Evolutionary conservation across 2,329 filamentous ascomycete genomes (phyloP).

Genomic region (Trichoderma citrinoviride): DNA sequence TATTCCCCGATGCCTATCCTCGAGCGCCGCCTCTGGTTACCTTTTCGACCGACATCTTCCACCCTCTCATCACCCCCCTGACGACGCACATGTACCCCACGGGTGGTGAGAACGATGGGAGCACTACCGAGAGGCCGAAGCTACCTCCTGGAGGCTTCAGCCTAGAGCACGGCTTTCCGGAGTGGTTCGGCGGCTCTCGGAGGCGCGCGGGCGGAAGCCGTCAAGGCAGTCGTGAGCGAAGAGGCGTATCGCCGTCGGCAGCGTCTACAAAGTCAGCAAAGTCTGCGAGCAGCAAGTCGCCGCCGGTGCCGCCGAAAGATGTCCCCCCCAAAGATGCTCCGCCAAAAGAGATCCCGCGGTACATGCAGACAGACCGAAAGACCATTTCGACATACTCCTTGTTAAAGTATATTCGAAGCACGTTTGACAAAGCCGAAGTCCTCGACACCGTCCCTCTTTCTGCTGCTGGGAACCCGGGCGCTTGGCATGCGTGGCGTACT

Average conservation of each 20-base stretch:
- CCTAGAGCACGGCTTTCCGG: conserved; percentile 83
- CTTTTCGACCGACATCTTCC: conserved; percentile 91
- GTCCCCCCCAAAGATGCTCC: conserved; percentile 20
- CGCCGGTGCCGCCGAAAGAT: conserved; percentile 30
- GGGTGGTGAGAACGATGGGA: conserved; percentile 70
- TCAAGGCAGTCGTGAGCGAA: conserved; percentile 43
- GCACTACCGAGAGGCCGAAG: conserved; percentile 77
- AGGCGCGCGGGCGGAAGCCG: conserved; percentile 41
- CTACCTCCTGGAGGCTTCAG: conserved; percentile 88
- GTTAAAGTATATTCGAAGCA: conserved; percentile 74
- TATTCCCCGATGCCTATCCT: conserved; percentile 80
- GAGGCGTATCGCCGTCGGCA: conserved; percentile 28
- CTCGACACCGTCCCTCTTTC: conserved; percentile 77
- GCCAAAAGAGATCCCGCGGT: conserved; percentile 34
- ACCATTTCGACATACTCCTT: conserved; percentile 63
- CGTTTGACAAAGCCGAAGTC: conserved; percentile 74
- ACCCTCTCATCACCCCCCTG: conserved; percentile 85
- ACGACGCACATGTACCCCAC: conserved; percentile 95
- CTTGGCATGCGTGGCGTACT: conserved; percentile 90
- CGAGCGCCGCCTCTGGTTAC: conserved; percentile 76
- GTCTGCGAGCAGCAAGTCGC: conserved; percentile 33
- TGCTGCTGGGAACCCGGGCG: conserved; percentile 83
- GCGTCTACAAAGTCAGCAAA: conserved; percentile 20
- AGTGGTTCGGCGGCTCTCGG: conserved; percentile 72
- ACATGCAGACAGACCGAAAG: conserved; percentile 42